These are phyloP conservation scores for Baudoinia panamericana DNA, from an alignment of 495 filamentous ascomycete genomes.

Conservation along the genomic window DNA sequence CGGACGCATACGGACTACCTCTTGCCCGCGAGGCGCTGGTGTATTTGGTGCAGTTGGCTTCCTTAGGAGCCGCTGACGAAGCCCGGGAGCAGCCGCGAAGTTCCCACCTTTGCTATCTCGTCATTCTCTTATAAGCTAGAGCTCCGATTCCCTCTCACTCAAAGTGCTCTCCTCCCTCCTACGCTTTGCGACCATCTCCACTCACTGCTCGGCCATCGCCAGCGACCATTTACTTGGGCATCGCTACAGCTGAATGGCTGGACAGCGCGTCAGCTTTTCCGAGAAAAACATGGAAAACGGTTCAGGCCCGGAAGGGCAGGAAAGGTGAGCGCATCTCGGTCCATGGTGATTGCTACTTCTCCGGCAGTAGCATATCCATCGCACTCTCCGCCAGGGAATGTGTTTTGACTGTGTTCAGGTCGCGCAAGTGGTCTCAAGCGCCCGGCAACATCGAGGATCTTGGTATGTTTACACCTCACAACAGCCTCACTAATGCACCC, in stretches of 20 bases:
- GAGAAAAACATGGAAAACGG: slow-evolving; percentile 23
- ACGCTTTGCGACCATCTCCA: neutral
- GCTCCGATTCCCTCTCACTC: neutral
- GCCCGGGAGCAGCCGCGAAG: slow-evolving; percentile 1
- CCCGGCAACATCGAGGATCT: slow-evolving; percentile 23
- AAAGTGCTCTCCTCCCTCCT: slow-evolving; percentile 7
- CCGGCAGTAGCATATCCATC: neutral
- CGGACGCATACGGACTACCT: too few relatives aligned
- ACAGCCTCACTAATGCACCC: slow-evolving; percentile 1
- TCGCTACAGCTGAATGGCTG: slow-evolving; percentile 15
- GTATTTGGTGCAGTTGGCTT: too few relatives aligned
- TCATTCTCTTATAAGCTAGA: slow-evolving; percentile 4
- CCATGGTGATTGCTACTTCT: too few relatives aligned
- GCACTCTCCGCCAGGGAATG: slow-evolving; percentile 1
- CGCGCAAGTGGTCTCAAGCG: slow-evolving; percentile 21
- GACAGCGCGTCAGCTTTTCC: slow-evolving; percentile 19
- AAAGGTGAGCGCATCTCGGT: too few relatives aligned
- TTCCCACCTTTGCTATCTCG: slow-evolving; percentile 6
- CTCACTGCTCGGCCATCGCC: slow-evolving; percentile 3
- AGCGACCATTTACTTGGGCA: slow-evolving; percentile 14
- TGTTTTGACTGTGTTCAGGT: slow-evolving; percentile 1
- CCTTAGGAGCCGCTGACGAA: slow-evolving; percentile 12
- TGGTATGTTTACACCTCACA: slow-evolving; percentile 14
- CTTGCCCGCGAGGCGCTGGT: too few relatives aligned
- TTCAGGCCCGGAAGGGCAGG: slow-evolving; percentile 6